Evolutionary conservation across 2,329 filamentous ascomycete species (phyloP).

Genomic region (Zymoseptoria ardabiliae): DNA sequence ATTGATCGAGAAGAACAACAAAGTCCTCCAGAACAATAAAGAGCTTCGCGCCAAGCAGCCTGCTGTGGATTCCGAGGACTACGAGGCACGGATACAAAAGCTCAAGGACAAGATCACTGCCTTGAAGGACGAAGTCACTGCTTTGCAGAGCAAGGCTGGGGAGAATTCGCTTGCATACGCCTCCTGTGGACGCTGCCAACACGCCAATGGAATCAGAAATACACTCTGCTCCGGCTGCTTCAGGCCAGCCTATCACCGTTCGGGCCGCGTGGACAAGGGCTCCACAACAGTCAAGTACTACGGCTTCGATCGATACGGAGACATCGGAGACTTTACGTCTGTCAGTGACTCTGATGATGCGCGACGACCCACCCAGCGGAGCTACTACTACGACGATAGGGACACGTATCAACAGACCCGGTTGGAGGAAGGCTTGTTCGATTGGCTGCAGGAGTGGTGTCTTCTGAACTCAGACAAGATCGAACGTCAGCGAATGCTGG

Average conservation of each 20-base stretch:
- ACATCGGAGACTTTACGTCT: not conserved
- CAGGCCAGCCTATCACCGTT: not conserved
- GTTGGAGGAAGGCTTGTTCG: not conserved
- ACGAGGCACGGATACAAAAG: not conserved
- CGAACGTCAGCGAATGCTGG: not conserved
- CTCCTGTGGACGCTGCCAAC: not conserved
- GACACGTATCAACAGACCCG: not conserved
- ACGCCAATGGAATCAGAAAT: not conserved
- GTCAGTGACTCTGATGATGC: not conserved
- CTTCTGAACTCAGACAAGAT: not conserved
- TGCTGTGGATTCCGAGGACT: not conserved
- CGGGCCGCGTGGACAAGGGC: not conserved
- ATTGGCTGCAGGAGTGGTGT: not conserved
- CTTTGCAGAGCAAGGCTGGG: constrained; percentile 8
- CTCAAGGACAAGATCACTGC: not conserved
- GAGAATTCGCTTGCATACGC: constrained; percentile 16
- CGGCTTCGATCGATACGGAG: not conserved
- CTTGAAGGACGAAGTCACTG: not conserved
- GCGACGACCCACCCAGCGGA: not conserved
- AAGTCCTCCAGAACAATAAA: not conserved
- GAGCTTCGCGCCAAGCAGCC: not conserved
- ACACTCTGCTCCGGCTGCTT: not conserved
- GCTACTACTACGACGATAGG: not conserved
- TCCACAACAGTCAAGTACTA: not conserved
- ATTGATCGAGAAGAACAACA: not conserved